A percentile compares a stretch with the other conserved stretches of the same genome.
Evolutionary conservation across 2,329 filamentous ascomycete species (phyloP).

Genomic region (Pseudogymnoascus sp.): DNA sequence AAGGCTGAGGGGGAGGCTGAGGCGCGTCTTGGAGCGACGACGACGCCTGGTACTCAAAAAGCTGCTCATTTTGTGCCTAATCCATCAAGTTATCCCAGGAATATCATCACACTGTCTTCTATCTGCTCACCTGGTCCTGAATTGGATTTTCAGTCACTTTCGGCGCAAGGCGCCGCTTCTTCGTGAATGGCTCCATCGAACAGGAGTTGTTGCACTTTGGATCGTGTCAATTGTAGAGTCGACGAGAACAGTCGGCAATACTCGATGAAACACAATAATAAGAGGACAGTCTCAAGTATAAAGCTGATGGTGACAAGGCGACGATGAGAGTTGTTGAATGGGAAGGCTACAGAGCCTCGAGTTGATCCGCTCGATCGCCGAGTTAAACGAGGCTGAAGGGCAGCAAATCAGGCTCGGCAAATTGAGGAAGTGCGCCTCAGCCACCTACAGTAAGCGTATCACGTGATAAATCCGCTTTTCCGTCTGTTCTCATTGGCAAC

Average conservation of each 20-base stretch:
- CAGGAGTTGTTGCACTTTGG: background rate
- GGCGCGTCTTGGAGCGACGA: conserved; percentile 8
- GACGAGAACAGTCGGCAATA: background rate
- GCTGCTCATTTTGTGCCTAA: conserved; percentile 21
- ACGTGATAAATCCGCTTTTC: background rate
- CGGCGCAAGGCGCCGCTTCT: conserved; percentile 30
- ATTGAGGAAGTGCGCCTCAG: conserved; percentile 4
- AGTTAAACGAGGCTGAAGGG: conserved; percentile 8
- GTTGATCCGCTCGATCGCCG: background rate
- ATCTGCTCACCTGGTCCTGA: conserved; percentile 24
- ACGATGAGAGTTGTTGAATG: conserved; percentile 3
- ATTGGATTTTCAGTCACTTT: conserved; percentile 26
- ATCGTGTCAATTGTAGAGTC: conserved; percentile 1
- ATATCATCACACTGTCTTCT: background rate
- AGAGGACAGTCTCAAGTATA: background rate
- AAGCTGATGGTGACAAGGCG: background rate
- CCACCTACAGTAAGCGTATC: background rate
- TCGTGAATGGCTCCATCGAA: conserved; percentile 27
- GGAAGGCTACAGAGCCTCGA: conserved; percentile 9
- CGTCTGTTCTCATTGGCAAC: background rate
- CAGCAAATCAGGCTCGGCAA: conserved; percentile 5
- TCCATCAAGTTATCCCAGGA: conserved; percentile 12
- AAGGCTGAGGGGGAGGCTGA: conserved; percentile 14
- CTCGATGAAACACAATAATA: background rate
- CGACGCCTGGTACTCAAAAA: conserved; percentile 20